phyloP scores from a whole-genome alignment of 192 early-diverging fungal species.

The Coemansia sp. region DNA sequence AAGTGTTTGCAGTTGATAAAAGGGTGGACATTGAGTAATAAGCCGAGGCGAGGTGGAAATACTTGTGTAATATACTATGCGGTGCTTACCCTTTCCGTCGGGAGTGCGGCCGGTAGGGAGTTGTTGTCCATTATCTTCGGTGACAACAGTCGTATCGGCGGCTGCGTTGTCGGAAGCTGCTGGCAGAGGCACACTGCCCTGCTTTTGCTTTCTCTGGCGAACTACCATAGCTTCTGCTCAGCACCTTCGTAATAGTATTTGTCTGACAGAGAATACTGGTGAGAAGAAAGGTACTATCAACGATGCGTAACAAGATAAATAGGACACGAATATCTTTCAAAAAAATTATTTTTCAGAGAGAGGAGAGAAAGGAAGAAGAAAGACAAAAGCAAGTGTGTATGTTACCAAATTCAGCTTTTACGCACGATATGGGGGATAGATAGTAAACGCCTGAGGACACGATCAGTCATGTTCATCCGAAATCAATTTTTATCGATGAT shows the following conservation, averaged over 20 bases:
- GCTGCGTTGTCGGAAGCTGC: neutral
- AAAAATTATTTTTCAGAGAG: too few species aligned
- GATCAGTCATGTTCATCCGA: too few species aligned
- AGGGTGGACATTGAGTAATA: too few species aligned
- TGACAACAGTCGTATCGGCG: too few species aligned
- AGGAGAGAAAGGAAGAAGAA: too few species aligned
- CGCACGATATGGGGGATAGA: too few species aligned
- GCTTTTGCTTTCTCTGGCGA: slow-evolving; percentile 37
- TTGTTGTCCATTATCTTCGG: slow-evolving; percentile 11
- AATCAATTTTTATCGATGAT: too few species aligned
- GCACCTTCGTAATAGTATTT: neutral
- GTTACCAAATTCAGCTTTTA: too few species aligned
- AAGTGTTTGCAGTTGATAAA: neutral
- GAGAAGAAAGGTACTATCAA: neutral
- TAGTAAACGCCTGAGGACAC: too few species aligned
- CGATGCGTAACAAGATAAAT: neutral
- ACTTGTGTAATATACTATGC: neutral
- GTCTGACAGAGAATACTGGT: neutral
- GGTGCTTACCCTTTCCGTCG: slow-evolving; percentile 43
- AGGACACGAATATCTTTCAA: too few species aligned
- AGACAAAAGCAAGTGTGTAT: too few species aligned
- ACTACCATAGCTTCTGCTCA: too few species aligned
- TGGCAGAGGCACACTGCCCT: slow-evolving; percentile 3
- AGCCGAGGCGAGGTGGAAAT: neutral
- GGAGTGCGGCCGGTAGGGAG: slow-evolving; percentile 43